A percentile compares a stretch with the other conserved stretches of the same genome.
These are phyloP conservation scores for Megacollybia marginata DNA, from an alignment of 768 basidiomycete genomes.

Conservation along the genomic window DNA sequence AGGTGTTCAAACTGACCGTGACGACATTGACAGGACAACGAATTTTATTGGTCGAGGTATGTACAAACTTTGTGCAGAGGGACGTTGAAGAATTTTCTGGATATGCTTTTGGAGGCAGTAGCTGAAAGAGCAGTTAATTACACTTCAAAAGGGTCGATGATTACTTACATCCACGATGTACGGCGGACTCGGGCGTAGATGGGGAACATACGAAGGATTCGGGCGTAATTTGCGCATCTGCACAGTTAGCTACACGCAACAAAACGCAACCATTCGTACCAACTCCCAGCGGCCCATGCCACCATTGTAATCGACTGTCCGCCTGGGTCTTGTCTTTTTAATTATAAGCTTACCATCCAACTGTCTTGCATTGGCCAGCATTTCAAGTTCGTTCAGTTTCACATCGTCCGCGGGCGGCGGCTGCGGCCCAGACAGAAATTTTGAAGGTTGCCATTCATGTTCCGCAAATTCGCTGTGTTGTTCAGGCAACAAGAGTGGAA, in stretches of 20 bases:
- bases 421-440: conserved; percentile 69
- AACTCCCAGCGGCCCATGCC: conserved; percentile 79
- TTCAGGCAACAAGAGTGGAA: not conserved
- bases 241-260: conserved; percentile 3
- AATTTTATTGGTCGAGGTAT: conserved; percentile 98
- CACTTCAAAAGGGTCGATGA: conserved; percentile 9
- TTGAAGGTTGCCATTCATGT: conserved; percentile 68
- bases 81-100: conserved; percentile 88
- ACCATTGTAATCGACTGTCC: conserved; percentile 94
- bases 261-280: conserved; percentile 36
- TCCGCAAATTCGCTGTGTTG: not conserved
- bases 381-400: conserved; percentile 69
- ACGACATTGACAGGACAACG: conserved; percentile 96
- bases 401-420: conserved; percentile 71
- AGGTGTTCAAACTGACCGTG: conserved; percentile 51
- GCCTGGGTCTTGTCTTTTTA: conserved; percentile 86
- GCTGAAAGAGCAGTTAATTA: conserved; percentile 35
- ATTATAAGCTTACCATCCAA: conserved; percentile 67
- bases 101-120: conserved; percentile 92
- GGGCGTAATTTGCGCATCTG: conserved; percentile 76
- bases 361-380: conserved; percentile 58
- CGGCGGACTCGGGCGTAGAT: conserved; percentile 77
- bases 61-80: conserved; percentile 93
- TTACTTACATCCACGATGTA: conserved; percentile 80
- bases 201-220: conserved; percentile 67